These are phyloP conservation scores for Taiwanofungus camphoratus DNA, from an alignment of 1,284 basidiomycete species.

Conservation along the genomic window DNA sequence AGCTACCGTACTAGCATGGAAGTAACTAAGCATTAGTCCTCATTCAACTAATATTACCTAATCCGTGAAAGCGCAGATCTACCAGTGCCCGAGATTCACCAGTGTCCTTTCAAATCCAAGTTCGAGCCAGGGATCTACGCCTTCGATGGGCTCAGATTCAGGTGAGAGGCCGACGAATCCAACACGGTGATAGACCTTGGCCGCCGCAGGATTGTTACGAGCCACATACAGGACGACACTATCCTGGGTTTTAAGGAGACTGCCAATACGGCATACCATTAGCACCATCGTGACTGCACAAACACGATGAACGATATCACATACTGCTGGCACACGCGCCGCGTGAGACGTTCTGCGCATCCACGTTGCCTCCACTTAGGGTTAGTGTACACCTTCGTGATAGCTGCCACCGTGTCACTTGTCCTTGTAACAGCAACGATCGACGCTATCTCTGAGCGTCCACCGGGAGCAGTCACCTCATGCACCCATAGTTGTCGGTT, in stretches of 20 bases:
- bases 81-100: constrained; percentile 59
- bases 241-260: constrained; percentile 32
- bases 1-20: no score
- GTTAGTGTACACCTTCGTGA: constrained; percentile 63
- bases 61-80: no score
- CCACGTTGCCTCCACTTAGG: constrained; percentile 42
- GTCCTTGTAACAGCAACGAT: constrained; percentile 61
- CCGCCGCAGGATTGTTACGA: constrained; percentile 46
- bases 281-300: not conserved
- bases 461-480: constrained; percentile 28
- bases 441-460: constrained; percentile 43
- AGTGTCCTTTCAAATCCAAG: constrained; percentile 47
- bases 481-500: constrained; percentile 58
- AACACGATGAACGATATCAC: constrained; percentile 17
- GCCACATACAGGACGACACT: constrained; percentile 51
- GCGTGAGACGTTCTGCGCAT: constrained; percentile 53
- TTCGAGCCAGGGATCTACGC: constrained; percentile 54
- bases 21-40: no score
- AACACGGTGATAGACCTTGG: constrained; percentile 52
- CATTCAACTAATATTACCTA: no score
- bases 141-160: constrained; percentile 27
- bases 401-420: constrained; percentile 44
- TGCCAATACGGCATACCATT: constrained; percentile 9
- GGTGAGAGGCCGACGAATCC: constrained; percentile 49
- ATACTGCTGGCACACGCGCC: constrained; percentile 45